Evolutionary conservation across 148 eudicot species (phyloP), one percentile per base, ranked within the genome.

Genomic region (Nyssa sinensis): DNA sequence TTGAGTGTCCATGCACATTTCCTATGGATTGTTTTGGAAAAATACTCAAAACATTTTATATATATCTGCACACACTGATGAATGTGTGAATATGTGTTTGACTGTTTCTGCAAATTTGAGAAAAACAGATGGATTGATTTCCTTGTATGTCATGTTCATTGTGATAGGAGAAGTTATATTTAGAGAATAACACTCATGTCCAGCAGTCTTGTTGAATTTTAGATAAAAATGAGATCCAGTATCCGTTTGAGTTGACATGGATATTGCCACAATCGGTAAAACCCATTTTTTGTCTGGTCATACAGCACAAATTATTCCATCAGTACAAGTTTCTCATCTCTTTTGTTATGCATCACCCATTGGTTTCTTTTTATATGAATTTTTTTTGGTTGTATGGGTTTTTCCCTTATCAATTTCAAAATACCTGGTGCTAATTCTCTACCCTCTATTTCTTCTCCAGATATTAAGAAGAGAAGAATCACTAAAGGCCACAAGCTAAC

Each of bases 391-490:
- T 55, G 25, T n/a, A 14, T 17, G 23, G 21, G 17, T 10, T 55
- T 55, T n/a, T 55, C 51, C 51, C 51, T 44, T 11, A 44, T 44
- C 17, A 44, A 44, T 44, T 19, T 21, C 7, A 55, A 55, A 19
- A 55, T 31, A 7, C 25, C 16, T 34, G 17, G 14, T 37, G 14
- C 28, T 35, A 31, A 7, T 25, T 47, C n/a, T 7, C 19, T 66
- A 28, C 35, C 33, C 35, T 62, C 27, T 47, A 4, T 39, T 60
- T 10, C 37, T 60, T 55, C 67, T 79, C 58, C 72, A 93, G 98
- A 91, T 77, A 61, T 64, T 28, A 91, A 89, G 84, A 89, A 79
- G 74, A 82, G 82, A 53, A 88, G 71, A 75, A 73, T 57, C 72
- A 47, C 75, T 57, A 86, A 85, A 37, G 79, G 70, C 62, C 79